Evolutionary conservation across 495 filamentous ascomycete species (phyloP).

Genomic region (Sporormia fimetaria): DNA sequence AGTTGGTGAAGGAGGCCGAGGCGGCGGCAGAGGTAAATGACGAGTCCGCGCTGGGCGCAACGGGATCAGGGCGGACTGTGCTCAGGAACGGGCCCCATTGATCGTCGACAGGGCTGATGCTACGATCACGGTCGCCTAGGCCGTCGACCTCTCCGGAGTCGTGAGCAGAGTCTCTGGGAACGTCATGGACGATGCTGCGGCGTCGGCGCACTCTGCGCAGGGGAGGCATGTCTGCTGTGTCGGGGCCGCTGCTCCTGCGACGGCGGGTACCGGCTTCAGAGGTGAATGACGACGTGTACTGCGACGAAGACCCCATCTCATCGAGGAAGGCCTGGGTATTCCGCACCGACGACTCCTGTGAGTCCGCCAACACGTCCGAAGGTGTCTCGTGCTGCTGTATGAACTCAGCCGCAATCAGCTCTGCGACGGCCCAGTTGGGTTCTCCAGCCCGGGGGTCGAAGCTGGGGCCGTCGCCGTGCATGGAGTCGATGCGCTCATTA

Average conservation of each 20-base stretch:
- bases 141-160: conserved; percentile 49
- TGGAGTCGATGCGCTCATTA: too few species aligned
- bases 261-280: neutral
- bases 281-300: neutral
- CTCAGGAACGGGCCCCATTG: conserved; percentile 71
- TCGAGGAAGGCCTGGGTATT: too few species aligned
- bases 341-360: too few species aligned
- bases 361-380: too few species aligned
- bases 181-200: conserved; percentile 23
- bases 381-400: too few species aligned
- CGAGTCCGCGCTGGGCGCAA: conserved; percentile 64
- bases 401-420: too few species aligned
- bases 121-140: conserved; percentile 72
- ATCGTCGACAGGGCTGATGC: conserved; percentile 59
- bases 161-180: conserved; percentile 18
- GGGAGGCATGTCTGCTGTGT: conserved; percentile 24
- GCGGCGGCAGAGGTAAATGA: conserved; percentile 64
- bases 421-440: too few species aligned
- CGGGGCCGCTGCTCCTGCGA: conserved; percentile 13
- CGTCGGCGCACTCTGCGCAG: conserved; percentile 29
- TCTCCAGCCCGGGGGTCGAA: too few species aligned
- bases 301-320: too few species aligned
- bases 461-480: too few species aligned
- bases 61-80: conserved; percentile 69
- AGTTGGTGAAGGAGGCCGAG: conserved; percentile 35